Base-by-base conservation (phyloP, 176 grass and related monocot species). In the Cenchrus purpureus region DNA sequence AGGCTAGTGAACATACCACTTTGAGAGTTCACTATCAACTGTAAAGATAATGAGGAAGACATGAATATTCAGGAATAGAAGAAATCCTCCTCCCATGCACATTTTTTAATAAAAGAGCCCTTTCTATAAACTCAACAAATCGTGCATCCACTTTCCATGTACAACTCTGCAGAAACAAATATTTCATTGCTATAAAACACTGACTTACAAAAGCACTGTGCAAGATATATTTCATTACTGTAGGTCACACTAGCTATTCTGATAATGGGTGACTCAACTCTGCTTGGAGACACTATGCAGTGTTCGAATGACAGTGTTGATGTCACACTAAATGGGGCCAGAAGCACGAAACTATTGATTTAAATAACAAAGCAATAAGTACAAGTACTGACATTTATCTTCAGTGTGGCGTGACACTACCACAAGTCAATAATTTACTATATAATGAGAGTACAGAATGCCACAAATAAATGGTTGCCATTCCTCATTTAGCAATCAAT, bases 361-460 rank as follows among this genome's bases (percentile, higher is more conserved):
- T 82, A 59, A 73, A 67, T 78, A 50, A 67, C 52, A 78, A 87
- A 60, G 43, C 31, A 81, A 81, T 46, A 81, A 74, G 86, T 19
- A 81, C n/a, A 86, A 84, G 63, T 73, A 62, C 73, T 91, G 81
- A 73, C 45, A 71, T 20, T 79, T 71, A 86, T 49, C 68, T 79
- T 83, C 49, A 61, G 60, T 69, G 45, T 10, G 1, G 56, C 40
- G 55, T 83, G 57, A 64, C 71, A 86, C 68, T 76, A 80, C 34
- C 34, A 53, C 44, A 89, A n/a, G 25, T 40, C 54, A 89, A 71
- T 70, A 76, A 80, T 84, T 86, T 89, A 57, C 52, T 78, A 74
- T 55, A 89, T 63, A 62, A 84, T 87, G 56, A 91, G 51, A 50
- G 28, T 64, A 69, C 65, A 10, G 53, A 59, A 28, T 65, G 79